Conservation (phyloP, 352 stramenopile genomes). For the Phytopythium kandeliae region DNA sequence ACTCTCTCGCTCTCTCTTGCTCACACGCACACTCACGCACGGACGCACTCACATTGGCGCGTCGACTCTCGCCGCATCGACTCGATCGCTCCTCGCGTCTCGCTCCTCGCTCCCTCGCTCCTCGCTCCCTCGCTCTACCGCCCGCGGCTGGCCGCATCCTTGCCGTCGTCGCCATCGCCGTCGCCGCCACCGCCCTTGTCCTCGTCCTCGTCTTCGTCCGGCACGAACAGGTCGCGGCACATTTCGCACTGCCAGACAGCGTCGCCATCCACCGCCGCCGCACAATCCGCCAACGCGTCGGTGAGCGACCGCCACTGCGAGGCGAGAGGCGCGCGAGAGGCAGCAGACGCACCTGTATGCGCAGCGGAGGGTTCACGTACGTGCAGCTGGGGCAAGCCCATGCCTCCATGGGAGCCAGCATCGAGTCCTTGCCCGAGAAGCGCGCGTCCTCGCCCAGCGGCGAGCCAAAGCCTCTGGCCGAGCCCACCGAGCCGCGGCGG, state of each 20-base stretch:
- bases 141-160: slow-evolving; percentile 1
- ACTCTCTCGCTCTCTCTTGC: too few relatives aligned
- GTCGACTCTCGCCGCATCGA: slow-evolving; percentile 3
- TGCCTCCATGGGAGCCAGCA: slow-evolving; percentile 32
- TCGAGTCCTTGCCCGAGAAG: slow-evolving; percentile 33
- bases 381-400: slow-evolving; percentile 66
- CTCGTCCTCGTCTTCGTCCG: slow-evolving; percentile 17
- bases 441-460: slow-evolving; percentile 20
- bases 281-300: too few relatives aligned
- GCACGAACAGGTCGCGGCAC: slow-evolving; percentile 37
- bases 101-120: too few relatives aligned
- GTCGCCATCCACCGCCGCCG: not conserved
- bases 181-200: too few relatives aligned
- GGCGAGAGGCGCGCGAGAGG: too few relatives aligned
- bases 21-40: too few relatives aligned
- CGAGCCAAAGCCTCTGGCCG: slow-evolving; percentile 43
- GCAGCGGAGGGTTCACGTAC: slow-evolving; percentile 50
- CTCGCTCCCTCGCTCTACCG: too few relatives aligned
- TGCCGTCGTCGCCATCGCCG: too few relatives aligned
- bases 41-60: too few relatives aligned
- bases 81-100: slow-evolving; percentile 4
- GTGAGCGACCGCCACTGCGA: not conserved
- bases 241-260: slow-evolving; percentile 31
- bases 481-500: slow-evolving; percentile 29
- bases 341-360: slow-evolving; percentile 49